A percentile compares a stretch with the other conserved stretches of the same genome.
These are phyloP conservation scores for Pyricularia grisea DNA, from an alignment of 2,329 filamentous ascomycete species.

Conservation along the genomic window DNA sequence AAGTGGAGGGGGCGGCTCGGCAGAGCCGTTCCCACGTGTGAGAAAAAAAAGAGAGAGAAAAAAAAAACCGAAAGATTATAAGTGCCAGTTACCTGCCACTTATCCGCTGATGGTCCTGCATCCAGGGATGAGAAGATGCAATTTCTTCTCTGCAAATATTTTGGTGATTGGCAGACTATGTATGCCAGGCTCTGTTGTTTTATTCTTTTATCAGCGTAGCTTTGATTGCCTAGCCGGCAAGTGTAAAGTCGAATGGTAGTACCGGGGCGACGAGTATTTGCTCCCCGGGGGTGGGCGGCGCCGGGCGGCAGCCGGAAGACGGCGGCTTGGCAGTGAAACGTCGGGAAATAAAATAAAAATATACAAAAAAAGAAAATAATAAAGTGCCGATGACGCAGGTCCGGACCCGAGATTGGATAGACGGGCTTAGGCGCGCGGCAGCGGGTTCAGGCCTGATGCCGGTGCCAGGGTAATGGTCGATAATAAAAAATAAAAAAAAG, in stretches of 20 bases:
- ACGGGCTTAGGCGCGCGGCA: not conserved
- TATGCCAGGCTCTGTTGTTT: not conserved
- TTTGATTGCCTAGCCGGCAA: not conserved
- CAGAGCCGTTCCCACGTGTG: not conserved
- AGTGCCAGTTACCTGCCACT: slow-evolving; percentile 7
- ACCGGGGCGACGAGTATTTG: not conserved
- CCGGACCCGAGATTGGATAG: not conserved
- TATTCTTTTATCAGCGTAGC: not conserved
- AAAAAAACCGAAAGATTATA: slow-evolving; percentile 2
- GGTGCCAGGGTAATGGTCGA: not conserved
- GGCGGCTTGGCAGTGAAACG: not conserved
- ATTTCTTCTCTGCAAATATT: not conserved
- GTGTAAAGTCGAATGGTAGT: not conserved
- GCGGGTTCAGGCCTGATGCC: slow-evolving; percentile 14
- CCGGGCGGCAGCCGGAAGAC: not conserved
- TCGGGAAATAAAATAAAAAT: not conserved
- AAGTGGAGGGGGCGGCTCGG: not conserved
- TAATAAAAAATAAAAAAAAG: slow-evolving; percentile 1
- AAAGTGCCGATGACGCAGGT: not conserved
- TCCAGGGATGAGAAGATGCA: slow-evolving; percentile 2
- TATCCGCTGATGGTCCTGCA: slow-evolving; percentile 3
- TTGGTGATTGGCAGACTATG: not conserved
- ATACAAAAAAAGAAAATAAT: not conserved
- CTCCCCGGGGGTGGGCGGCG: not conserved
- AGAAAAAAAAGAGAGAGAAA: slow-evolving; percentile 7